Conservation (phyloP, 2,329 filamentous ascomycete genomes). For the Aulographum hederae region DNA sequence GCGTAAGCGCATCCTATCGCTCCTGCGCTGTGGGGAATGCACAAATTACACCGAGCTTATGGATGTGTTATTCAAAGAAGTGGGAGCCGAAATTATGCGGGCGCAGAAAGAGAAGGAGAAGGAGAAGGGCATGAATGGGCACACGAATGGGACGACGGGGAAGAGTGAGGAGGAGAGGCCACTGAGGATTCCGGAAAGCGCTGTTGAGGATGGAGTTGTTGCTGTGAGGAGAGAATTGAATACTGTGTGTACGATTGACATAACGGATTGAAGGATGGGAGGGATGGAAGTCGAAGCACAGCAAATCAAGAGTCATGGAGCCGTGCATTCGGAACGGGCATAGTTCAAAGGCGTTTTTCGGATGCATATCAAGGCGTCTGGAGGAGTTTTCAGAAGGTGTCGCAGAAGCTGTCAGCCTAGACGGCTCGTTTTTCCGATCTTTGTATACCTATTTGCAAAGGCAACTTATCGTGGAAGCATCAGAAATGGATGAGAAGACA, state of each 20-base stretch:
- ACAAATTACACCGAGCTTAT: constrained; percentile 38
- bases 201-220: constrained; percentile 31
- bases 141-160: constrained; percentile 11
- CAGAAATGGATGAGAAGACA: no score
- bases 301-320: no score
- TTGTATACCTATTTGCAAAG: no score
- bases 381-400: no score
- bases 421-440: no score
- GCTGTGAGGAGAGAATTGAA: constrained; percentile 33
- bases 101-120: constrained; percentile 10
- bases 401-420: no score
- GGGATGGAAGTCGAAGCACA: no score
- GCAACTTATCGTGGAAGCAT: no score
- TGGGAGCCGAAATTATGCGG: no score
- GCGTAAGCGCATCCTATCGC: constrained; percentile 32
- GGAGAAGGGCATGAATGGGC: constrained; percentile 7
- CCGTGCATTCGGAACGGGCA: no score
- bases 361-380: no score
- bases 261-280: constrained; percentile 11
- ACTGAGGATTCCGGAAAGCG: constrained; percentile 27
- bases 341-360: no score
- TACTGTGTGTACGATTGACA: constrained; percentile 27
- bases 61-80: constrained; percentile 16
- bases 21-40: constrained; percentile 39
- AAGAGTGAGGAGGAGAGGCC: constrained; percentile 19